Base-by-base conservation (phyloP, 2,329 filamentous ascomycete genomes). In the Hymenoscyphus fructigenus region DNA sequence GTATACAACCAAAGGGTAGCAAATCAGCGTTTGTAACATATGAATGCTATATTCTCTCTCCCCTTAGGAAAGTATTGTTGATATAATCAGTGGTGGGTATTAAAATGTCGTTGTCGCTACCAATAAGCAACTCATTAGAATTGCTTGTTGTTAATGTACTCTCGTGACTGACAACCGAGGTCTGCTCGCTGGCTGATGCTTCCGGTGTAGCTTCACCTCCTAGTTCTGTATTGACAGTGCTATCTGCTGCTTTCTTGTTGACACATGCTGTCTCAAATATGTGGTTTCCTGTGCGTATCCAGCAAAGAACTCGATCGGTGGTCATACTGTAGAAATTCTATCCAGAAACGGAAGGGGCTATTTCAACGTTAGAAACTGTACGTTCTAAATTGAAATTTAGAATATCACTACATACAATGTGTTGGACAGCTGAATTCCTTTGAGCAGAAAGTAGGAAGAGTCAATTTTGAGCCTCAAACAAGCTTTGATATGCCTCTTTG, bases 221-320 rank as follows among this genome's bases (percentile, higher is more conserved):
- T 23, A 12, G 20, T n/a, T 63, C 32, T 41, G 44, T 59, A 17
- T 38, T 50, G 34, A 50, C 47, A 32, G 61, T 63, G 23, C 56
- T 59, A 32, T 41, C 61, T 28, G 57, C 29, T 26, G 47, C 61
- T 63, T 59, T 59, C 32, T 29, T 23, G 26, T 59, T 56, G 17
- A 20, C 41, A n/a, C 5, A 55, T 29, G 32, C 29, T 28, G 56
- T 44, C 14, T 60, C 61, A 32, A 63, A 63, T 55, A 59, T 34
- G 32, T 63, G n/a, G 3, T 63, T 41, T 38, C 60, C 60, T 3
- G 60, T 62, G 32, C 7, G n/a, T 44, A 57, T 38, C 53, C 61
- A 63, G 61, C 47, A 41, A 56, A 23, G 5, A 17, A 60, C 56
- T 32, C 57, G 61, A 29, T 29, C 28, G 28, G 28, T 29, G 28